Percentiles rank a stretch among this genome's conserved stretches.
phyloP scores from a whole-genome alignment of 2,329 filamentous ascomycete species.

The Claviceps purpurea region DNA sequence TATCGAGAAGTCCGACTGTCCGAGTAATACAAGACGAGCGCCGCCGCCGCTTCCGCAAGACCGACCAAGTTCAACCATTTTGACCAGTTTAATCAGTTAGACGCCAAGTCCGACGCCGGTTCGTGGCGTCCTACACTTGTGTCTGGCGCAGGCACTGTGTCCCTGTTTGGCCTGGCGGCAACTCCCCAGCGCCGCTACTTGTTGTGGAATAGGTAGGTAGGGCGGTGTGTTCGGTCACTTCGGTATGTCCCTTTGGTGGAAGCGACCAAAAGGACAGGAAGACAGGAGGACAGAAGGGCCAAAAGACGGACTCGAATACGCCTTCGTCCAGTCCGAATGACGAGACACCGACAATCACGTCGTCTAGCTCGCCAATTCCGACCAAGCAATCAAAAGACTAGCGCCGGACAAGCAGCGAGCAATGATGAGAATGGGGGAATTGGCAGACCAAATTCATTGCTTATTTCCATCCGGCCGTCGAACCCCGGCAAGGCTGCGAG shows the following conservation, averaged over 20 bases:
- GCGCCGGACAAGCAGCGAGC: neutral
- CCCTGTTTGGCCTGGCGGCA: neutral
- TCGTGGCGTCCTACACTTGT: neutral
- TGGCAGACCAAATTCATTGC: neutral
- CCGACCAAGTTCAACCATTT: neutral
- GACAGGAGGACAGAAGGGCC: too few species aligned
- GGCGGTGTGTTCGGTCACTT: neutral
- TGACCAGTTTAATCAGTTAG: neutral
- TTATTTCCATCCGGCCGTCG: neutral
- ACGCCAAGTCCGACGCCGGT: neutral
- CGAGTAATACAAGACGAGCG: neutral
- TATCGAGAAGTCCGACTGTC: neutral
- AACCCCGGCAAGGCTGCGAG: constrained; percentile 1
- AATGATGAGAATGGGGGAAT: neutral
- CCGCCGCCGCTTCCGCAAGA: neutral
- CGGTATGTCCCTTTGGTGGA: too few species aligned
- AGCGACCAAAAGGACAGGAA: too few species aligned
- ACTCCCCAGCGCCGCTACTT: neutral
- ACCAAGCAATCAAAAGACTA: neutral
- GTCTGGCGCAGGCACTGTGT: neutral
- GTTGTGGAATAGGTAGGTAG: neutral
- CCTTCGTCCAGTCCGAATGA: too few species aligned
- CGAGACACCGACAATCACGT: too few species aligned
- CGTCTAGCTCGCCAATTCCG: neutral
- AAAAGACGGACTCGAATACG: neutral